Evolutionary conservation across 495 filamentous ascomycete species (phyloP).

Genomic region (Penicillium arizonense): DNA sequence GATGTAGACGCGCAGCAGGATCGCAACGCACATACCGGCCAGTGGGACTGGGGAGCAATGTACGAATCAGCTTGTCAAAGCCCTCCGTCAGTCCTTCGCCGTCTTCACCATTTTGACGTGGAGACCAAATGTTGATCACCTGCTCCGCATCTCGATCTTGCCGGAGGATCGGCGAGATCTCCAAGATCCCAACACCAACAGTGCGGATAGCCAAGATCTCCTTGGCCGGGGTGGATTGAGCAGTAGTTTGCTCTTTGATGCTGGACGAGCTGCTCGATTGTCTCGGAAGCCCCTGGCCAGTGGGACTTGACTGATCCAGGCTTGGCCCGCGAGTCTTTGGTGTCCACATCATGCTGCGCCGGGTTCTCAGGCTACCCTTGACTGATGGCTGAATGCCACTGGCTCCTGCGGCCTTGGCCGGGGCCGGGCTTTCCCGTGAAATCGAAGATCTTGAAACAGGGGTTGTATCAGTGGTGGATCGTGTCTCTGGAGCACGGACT

Average conservation of each 20-base stretch:
- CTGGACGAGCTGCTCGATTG: slow-evolving; percentile 59
- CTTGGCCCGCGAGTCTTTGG: slow-evolving; percentile 33
- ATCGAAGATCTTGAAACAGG: slow-evolving; percentile 28
- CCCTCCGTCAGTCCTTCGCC: slow-evolving; percentile 52
- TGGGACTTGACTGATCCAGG: slow-evolving; percentile 20
- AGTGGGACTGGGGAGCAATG: slow-evolving; percentile 69
- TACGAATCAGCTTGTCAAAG: slow-evolving; percentile 73
- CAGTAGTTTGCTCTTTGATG: slow-evolving; percentile 42
- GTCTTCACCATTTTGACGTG: slow-evolving; percentile 57
- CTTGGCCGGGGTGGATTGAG: slow-evolving; percentile 33
- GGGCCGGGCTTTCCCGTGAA: slow-evolving; percentile 37
- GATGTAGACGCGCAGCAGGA: slow-evolving; percentile 67
- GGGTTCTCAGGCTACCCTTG: slow-evolving; percentile 49
- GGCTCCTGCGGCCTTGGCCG: slow-evolving; percentile 25
- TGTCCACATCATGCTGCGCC: slow-evolving; percentile 85
- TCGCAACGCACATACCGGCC: slow-evolving; percentile 71
- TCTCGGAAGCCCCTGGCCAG: slow-evolving; percentile 41
- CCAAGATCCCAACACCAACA: slow-evolving; percentile 79
- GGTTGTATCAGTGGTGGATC: slow-evolving; percentile 34
- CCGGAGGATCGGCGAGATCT: slow-evolving; percentile 72
- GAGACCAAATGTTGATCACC: slow-evolving; percentile 75
- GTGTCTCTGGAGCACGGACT: slow-evolving; percentile 62
- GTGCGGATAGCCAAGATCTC: slow-evolving; percentile 57
- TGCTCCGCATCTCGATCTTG: slow-evolving; percentile 76
- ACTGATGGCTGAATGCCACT: slow-evolving; percentile 27